phyloP scores from a whole-genome alignment of 495 filamentous ascomycete genomes.

The Annulohypoxylon moriforme region DNA sequence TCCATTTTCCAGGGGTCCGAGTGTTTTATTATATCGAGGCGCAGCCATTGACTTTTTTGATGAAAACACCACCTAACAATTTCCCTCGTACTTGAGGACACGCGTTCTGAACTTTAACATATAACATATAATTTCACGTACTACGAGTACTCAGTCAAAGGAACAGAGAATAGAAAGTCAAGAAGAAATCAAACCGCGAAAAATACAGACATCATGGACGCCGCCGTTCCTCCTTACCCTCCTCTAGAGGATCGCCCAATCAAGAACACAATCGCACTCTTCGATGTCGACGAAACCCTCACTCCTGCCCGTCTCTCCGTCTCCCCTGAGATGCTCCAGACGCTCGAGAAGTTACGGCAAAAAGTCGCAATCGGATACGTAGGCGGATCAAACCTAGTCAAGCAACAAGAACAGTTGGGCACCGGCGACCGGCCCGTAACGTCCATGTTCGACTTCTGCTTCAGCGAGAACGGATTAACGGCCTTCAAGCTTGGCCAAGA shows the following conservation, averaged over 20 bases:
- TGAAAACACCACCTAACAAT: constrained; percentile 6
- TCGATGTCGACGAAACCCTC: constrained; percentile 93
- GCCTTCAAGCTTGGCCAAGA: constrained; percentile 83
- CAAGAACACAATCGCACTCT: constrained; percentile 89
- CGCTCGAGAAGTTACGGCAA: constrained; percentile 82
- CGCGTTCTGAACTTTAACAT: constrained; percentile 12
- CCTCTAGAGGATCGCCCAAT: constrained; percentile 82
- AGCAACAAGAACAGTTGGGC: constrained; percentile 97
- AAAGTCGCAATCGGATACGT: constrained; percentile 94
- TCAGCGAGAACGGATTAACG: constrained; percentile 93
- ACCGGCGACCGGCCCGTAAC: constrained; percentile 70
- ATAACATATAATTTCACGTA: too few species aligned
- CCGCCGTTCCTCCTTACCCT: constrained; percentile 64
- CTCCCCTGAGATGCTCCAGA: constrained; percentile 81
- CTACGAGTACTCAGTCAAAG: too few species aligned
- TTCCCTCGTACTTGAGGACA: constrained; percentile 5
- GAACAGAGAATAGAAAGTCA: not conserved
- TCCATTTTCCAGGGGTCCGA: constrained; percentile 35
- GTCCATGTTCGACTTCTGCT: constrained; percentile 93
- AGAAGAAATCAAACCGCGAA: not conserved
- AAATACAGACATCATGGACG: constrained; percentile 38
- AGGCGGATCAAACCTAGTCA: constrained; percentile 84
- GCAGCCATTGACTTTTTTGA: constrained; percentile 10
- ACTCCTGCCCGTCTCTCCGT: constrained; percentile 77
- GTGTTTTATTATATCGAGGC: constrained; percentile 24